These are phyloP conservation scores for Rhododendron vialii DNA, from an alignment of 148 eudicot genomes.

Conservation along the genomic window DNA sequence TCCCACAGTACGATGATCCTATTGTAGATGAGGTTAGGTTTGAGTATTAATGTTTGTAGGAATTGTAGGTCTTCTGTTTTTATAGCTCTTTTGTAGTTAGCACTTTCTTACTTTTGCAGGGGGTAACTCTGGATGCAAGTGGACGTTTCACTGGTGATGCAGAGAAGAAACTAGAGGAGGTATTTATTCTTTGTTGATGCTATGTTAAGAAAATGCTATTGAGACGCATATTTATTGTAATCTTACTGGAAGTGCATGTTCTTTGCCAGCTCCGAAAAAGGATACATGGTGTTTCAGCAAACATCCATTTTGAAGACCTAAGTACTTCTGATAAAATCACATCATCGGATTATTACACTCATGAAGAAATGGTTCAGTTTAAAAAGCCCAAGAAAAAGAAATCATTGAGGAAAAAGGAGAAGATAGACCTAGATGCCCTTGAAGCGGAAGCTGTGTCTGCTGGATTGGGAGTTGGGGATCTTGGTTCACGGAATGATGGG, in stretches of 20 bases:
- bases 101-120: slow-evolving; percentile 36
- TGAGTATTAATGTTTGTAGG: not conserved
- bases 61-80: not conserved
- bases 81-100: not conserved
- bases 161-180: slow-evolving; percentile 90
- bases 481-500: slow-evolving; percentile 75
- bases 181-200: slow-evolving; percentile 15
- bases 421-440: slow-evolving; percentile 82
- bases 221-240: not conserved
- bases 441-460: slow-evolving; percentile 89
- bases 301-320: slow-evolving; percentile 52
- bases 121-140: slow-evolving; percentile 76
- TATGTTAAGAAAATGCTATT: not conserved
- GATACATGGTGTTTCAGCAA: slow-evolving; percentile 55
- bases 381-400: slow-evolving; percentile 96
- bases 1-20: slow-evolving; percentile 94
- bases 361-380: slow-evolving; percentile 85
- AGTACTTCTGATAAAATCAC: slow-evolving; percentile 43
- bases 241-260: slow-evolving; percentile 6
- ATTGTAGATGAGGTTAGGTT: slow-evolving; percentile 63
- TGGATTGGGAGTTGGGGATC: slow-evolving; percentile 79
- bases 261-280: slow-evolving; percentile 66
- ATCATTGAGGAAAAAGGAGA: slow-evolving; percentile 87
- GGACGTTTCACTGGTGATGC: slow-evolving; percentile 84
- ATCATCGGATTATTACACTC: slow-evolving; percentile 81